These are phyloP conservation scores for Beauveria medogensis DNA, from an alignment of 2,329 filamentous ascomycete species.

Conservation along the genomic window DNA sequence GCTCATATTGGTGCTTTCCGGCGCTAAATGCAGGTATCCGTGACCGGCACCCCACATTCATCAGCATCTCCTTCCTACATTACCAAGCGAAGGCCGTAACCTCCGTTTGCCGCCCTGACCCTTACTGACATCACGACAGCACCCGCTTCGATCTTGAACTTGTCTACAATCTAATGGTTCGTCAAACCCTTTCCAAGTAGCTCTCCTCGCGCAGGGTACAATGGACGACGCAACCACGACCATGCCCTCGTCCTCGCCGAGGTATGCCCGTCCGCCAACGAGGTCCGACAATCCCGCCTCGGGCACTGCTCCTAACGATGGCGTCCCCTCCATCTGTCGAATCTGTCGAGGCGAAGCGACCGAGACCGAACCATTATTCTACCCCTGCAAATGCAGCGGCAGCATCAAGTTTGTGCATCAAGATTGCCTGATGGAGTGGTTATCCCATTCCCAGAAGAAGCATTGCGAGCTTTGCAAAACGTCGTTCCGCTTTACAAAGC, in stretches of 20 bases:
- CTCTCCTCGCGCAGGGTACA: background rate
- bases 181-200: background rate
- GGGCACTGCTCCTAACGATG: constrained; percentile 19
- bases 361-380: constrained; percentile 78
- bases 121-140: background rate
- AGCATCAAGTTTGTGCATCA: constrained; percentile 99
- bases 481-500: constrained; percentile 93
- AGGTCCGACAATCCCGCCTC: constrained; percentile 17
- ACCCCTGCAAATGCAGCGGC: constrained; percentile 97
- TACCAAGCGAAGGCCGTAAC: background rate
- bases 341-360: constrained; percentile 91
- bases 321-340: constrained; percentile 70
- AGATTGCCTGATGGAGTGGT: constrained; percentile 96
- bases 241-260: constrained; percentile 14
- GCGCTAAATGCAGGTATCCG: background rate
- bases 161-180: background rate
- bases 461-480: constrained; percentile 99
- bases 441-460: constrained; percentile 98
- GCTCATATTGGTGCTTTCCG: background rate
- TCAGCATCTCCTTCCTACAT: background rate
- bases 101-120: background rate
- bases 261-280: constrained; percentile 18
- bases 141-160: background rate
- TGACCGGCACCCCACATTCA: background rate
- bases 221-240: constrained; percentile 20